Evolutionary conservation across 1,139 yeast genomes (phyloP).

Genomic region (Geotrichum restrictum): DNA sequence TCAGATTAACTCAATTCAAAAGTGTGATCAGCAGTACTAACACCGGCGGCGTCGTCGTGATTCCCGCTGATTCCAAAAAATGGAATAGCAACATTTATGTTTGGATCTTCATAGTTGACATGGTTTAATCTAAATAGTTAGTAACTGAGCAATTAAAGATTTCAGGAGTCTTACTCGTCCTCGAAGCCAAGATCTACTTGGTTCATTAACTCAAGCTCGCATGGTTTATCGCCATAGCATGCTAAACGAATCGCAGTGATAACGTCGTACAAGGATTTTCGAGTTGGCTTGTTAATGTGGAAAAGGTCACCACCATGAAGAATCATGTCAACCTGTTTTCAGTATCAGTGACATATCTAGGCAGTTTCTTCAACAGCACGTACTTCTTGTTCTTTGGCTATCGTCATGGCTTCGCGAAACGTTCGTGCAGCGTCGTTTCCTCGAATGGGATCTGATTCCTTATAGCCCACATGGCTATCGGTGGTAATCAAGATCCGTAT

Average conservation of each 20-base stretch:
- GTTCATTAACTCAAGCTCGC: conserved; percentile 77
- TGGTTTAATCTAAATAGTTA: conserved; percentile 44
- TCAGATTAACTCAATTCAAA: neutral
- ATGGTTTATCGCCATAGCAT: conserved; percentile 84
- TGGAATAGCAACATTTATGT: conserved; percentile 85
- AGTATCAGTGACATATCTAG: neutral
- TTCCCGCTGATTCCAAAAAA: conserved; percentile 92
- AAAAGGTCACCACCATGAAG: conserved; percentile 91
- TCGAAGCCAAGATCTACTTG: conserved; percentile 65
- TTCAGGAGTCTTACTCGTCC: conserved; percentile 40
- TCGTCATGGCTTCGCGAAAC: conserved; percentile 72
- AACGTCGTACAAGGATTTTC: conserved; percentile 82
- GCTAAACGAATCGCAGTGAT: conserved; percentile 64
- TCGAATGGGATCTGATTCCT: conserved; percentile 82
- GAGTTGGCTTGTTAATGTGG: conserved; percentile 83
- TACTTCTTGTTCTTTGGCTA: conserved; percentile 67
- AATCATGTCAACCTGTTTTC: conserved; percentile 63
- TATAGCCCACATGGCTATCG: conserved; percentile 94
- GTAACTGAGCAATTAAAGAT: neutral
- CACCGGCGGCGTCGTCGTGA: conserved; percentile 96
- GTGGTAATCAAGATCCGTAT: conserved; percentile 79
- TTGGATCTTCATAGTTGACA: conserved; percentile 87
- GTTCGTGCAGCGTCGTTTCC: conserved; percentile 89
- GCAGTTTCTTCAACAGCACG: neutral
- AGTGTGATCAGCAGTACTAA: conserved; percentile 17